Base-by-base conservation (phyloP, 495 filamentous ascomycete species). In the Achaetomiella virescens region DNA sequence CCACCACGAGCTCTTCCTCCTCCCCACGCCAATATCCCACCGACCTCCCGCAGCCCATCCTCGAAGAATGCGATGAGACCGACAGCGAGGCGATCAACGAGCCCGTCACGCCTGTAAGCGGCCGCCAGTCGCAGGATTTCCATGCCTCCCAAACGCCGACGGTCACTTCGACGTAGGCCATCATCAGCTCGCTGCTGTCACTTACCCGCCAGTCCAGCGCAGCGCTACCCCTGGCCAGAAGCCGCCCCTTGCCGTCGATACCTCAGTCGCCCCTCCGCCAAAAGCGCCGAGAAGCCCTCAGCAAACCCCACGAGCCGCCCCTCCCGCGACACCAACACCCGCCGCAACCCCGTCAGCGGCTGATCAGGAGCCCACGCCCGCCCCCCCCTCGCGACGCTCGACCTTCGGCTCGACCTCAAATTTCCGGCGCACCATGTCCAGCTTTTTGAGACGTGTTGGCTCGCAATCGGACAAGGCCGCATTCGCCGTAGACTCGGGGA, bases 41-140 rank as follows among this genome's bases (percentile, higher is more conserved):
- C 56, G 75, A 78, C 20, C 63, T 73, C 9, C 60, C 70, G 15
- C 61, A 58, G 29, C 66, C 75, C 42, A 77, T 77, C 49, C 66
- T 72, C 57, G 76, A 78, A 64, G 75, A 76, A 52, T 67, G 70
- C 57, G 72, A 75, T 62, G 75, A 78, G 62, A 73, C 76, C 3
- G 68, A 73, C 37, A 76, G 74, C 57, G 76, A 78, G 41, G 69
- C 69, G 24, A 51, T 67, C 35, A 77, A 72, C 63, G 76, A 78
- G 45, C 76, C 76, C 40, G 68, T 70, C 58, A 78, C 76, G 3
- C 76, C 76, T 22, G 66, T 74, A 27, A 78, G 76, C 65, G 71
- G 72, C 54, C 75, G 75, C 57, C 74, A 75, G 55, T 78, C 75
- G 50, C 73, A 70, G 56, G 75, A 78, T 60, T 77, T 78, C 46